Percentiles rank a stretch among this genome's conserved stretches.
phyloP scores from a whole-genome alignment of 306 rosid genomes.

The Corylus avellana region DNA sequence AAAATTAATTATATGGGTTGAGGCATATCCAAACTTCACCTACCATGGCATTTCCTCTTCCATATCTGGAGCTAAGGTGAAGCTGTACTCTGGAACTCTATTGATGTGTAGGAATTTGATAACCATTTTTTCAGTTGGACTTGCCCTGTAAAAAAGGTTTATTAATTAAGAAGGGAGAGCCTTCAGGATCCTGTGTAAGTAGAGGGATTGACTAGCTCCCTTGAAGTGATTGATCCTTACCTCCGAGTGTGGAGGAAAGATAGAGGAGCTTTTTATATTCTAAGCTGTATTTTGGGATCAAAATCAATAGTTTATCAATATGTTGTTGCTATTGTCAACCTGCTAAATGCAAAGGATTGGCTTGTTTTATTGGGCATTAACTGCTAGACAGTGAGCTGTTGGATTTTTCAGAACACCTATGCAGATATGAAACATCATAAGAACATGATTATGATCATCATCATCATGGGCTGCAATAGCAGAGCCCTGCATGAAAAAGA shows the following conservation, averaged over 20 bases:
- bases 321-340: not conserved
- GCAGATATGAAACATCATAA: not conserved
- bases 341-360: not conserved
- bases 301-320: not conserved
- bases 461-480: not conserved
- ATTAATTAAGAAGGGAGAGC: not conserved
- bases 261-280: not conserved
- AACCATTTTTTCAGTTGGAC: not conserved
- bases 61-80: not conserved
- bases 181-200: not conserved
- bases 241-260: not conserved
- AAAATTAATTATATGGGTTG: not conserved
- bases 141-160: not conserved
- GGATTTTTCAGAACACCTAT: not conserved
- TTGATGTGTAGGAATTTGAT: not conserved
- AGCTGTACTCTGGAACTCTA: not conserved
- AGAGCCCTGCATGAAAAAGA: not conserved
- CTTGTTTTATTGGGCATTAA: not conserved
- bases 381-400: not conserved
- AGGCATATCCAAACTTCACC: conserved; percentile 2
- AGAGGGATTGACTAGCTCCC: not conserved
- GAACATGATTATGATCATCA: not conserved
- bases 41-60: not conserved
- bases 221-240: not conserved
- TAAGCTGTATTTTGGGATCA: not conserved